phyloP scores from a whole-genome alignment of 2,329 filamentous ascomycete genomes.

The Hyphodiscus sp. region DNA sequence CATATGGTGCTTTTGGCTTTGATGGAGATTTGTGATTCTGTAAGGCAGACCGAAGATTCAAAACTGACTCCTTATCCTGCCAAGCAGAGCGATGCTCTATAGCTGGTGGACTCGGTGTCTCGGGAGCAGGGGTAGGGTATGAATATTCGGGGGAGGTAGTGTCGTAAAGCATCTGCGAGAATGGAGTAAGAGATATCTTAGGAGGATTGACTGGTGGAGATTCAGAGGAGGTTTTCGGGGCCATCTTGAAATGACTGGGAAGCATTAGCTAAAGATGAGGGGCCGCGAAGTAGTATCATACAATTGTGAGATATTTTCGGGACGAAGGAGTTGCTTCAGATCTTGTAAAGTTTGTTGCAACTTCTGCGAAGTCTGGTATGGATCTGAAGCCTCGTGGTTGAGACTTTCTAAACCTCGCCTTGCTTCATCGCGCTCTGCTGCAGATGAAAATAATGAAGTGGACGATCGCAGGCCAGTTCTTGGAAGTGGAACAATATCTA shows the following conservation, averaged over 20 bases:
- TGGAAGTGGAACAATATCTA: constrained; percentile 62
- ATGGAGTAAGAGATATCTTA: constrained; percentile 24
- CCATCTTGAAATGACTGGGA: constrained; percentile 50
- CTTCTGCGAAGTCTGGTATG: constrained; percentile 53
- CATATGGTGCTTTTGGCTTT: constrained; percentile 9
- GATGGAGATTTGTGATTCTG: constrained; percentile 15
- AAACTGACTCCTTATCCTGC: constrained; percentile 12
- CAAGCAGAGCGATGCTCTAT: constrained; percentile 1
- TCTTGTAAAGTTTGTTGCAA: constrained; percentile 68
- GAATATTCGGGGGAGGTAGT: constrained; percentile 25
- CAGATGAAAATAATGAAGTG: constrained; percentile 44
- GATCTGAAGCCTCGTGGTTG: constrained; percentile 60
- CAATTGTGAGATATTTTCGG: constrained; percentile 61
- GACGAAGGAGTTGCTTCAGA: constrained; percentile 66
- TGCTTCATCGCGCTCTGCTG: constrained; percentile 46
- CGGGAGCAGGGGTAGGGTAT: constrained; percentile 19
- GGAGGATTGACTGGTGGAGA: constrained; percentile 7
- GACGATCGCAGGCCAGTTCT: constrained; percentile 48
- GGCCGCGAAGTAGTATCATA: constrained; percentile 12
- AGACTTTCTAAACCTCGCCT: constrained; percentile 56
- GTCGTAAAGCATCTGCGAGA: constrained; percentile 29
- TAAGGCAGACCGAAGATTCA: constrained; percentile 2
- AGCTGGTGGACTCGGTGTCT: constrained; percentile 11
- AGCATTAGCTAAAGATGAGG: constrained; percentile 24
- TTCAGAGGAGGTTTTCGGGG: constrained; percentile 29